Percentiles rank a stretch among this genome's conserved stretches.
phyloP scores from a whole-genome alignment of 495 filamentous ascomycete genomes.

The Staphylotrichum tortipilum region DNA sequence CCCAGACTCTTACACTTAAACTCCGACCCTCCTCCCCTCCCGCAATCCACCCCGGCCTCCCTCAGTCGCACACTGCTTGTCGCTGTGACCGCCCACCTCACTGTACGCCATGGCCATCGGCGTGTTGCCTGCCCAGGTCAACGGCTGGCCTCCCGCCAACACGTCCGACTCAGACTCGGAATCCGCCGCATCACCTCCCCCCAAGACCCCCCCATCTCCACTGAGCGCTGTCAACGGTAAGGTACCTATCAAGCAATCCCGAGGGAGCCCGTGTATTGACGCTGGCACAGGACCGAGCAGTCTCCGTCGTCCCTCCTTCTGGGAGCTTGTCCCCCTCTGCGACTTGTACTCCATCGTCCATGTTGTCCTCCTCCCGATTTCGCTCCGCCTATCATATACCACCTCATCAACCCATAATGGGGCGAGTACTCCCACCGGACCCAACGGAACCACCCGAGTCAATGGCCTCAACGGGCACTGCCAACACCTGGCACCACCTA shows the following conservation, averaged over 20 bases:
- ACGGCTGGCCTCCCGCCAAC: neutral
- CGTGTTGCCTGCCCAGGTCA: neutral
- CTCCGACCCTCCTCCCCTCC: neutral
- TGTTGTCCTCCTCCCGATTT: slow-evolving; percentile 14
- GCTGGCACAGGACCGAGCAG: neutral
- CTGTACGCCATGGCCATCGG: slow-evolving; percentile 2
- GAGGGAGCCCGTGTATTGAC: neutral
- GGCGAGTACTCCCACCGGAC: no score
- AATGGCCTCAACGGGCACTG: neutral
- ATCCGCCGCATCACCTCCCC: neutral
- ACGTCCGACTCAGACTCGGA: neutral
- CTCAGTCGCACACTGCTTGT: no score
- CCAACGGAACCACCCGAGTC: neutral
- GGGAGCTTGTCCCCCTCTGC: slow-evolving; percentile 12
- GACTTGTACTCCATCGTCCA: slow-evolving; percentile 17
- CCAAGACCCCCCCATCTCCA: neutral
- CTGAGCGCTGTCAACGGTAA: neutral
- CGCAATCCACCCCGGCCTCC: neutral
- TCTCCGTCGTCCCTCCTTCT: slow-evolving; percentile 10
- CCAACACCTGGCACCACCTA: neutral
- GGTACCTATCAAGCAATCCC: neutral
- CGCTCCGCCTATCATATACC: neutral
- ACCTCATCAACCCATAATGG: neutral
- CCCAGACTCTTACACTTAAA: no score
- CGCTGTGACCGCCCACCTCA: neutral